phyloP scores from a whole-genome alignment of 1,139 yeast genomes.

The Pichia sp. region DNA sequence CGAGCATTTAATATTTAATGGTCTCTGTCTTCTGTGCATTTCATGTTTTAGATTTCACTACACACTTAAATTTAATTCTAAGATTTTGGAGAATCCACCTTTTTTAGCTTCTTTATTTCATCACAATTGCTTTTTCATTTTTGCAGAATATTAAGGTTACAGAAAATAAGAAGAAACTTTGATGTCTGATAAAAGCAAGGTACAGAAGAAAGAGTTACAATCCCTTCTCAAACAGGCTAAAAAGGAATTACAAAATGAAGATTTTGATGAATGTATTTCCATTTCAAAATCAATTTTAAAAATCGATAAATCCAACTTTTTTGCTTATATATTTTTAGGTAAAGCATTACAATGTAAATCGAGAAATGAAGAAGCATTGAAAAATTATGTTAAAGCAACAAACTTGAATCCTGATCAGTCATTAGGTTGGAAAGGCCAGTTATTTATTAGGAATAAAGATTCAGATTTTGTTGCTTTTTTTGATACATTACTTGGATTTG shows the following conservation, averaged over 20 bases:
- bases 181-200: background rate
- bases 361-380: constrained; percentile 38
- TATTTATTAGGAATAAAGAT: constrained; percentile 35
- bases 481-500: constrained; percentile 37
- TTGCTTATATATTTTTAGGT: constrained; percentile 60
- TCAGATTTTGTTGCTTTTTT: constrained; percentile 44
- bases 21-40: too few species aligned
- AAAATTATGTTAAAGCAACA: constrained; percentile 40
- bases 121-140: background rate
- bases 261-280: constrained; percentile 11
- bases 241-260: constrained; percentile 6
- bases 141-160: background rate
- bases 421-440: constrained; percentile 78
- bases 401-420: constrained; percentile 47
- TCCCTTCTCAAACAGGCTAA: constrained; percentile 8
- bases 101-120: too few species aligned
- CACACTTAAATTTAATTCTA: too few species aligned
- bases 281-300: constrained; percentile 7
- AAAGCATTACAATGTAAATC: constrained; percentile 46
- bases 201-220: constrained; percentile 5
- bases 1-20: too few species aligned
- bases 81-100: too few species aligned
- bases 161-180: background rate
- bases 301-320: constrained; percentile 50
- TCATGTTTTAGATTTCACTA: too few species aligned